Base-by-base conservation (phyloP, 202 grass and related monocot genomes). In the Zizania palustris region DNA sequence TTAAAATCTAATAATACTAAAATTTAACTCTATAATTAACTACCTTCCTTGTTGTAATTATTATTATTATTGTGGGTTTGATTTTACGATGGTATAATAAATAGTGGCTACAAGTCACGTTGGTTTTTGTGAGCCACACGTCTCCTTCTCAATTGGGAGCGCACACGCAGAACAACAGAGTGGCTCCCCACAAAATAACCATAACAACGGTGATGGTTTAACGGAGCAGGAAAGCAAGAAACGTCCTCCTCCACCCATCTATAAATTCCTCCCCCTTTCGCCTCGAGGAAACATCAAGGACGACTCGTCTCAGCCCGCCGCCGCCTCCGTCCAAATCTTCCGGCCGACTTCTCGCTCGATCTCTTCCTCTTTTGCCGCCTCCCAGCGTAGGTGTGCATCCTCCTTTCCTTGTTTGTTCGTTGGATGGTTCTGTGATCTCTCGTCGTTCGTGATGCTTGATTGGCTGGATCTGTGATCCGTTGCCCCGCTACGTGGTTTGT, bases 281-380 rank as follows among this genome's bases (percentile, higher is more conserved):
- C 64, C 9, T 71, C 71, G 46, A 77, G 82, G 86, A 66, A 77
- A 65, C 86, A 76, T 12, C 77, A 72, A 85, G 82, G 77, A 81
- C 86, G 82, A 72, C 77, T 82, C 71, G 20, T 49, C 50, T 33
- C 60, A 21, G 76, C 50, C 28, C 28, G 28, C 28, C 28, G 50
- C 50, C 6, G 53, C 72, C 40, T 41, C 71, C 81, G 76, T 81
- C 72, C 28, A 73, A 63, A 77, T 44, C 71, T 41, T 78, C 43
- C 9, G 77, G 43, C 44, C 9, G 60, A 80, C 65, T 81, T 88
- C 82, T 88, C 81, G 86, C 76, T 77, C 72, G 72, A 81, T 72
- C 60, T 88, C 86, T 77, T 85, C 85, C 77, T 80, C 86, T 57
- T 80, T 65, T 10, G 75, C 75, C 75, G n/a, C 85, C 86, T 84